Conservation (phyloP, 179 eudicot species). For the Amaranthus tricolor region DNA sequence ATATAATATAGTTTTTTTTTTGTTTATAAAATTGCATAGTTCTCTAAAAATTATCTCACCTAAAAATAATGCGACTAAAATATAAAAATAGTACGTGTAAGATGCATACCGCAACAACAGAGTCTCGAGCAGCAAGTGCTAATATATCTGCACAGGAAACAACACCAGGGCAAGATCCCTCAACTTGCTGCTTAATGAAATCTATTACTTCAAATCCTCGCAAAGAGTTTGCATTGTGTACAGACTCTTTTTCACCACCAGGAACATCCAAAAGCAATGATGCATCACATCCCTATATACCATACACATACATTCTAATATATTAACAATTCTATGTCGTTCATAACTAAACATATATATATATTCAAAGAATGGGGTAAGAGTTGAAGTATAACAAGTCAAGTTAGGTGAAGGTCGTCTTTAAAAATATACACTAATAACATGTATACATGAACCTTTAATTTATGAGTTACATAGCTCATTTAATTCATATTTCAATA, state of each 20-base stretch:
- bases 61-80: too few relatives aligned
- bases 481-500: too few relatives aligned
- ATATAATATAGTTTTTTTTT: too few relatives aligned
- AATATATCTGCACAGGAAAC: constrained; percentile 2
- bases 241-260: neutral
- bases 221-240: neutral
- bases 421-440: too few relatives aligned
- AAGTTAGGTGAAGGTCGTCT: too few relatives aligned
- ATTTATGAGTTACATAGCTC: too few relatives aligned
- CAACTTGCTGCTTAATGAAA: neutral
- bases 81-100: neutral
- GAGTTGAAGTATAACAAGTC: too few relatives aligned
- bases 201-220: constrained; percentile 4
- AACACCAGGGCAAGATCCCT: neutral
- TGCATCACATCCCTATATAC: constrained; percentile 2
- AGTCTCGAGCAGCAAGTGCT: neutral
- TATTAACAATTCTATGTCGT: neutral
- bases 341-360: neutral
- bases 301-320: neutral
- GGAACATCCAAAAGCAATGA: neutral
- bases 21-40: too few relatives aligned
- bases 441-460: too few relatives aligned
- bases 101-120: neutral
- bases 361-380: neutral
- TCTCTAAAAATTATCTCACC: too few relatives aligned